Evolutionary conservation across 1,284 basidiomycete species (phyloP), one percentile per base, ranked within the genome.

Genomic region (Amylostereum chailletii): DNA sequence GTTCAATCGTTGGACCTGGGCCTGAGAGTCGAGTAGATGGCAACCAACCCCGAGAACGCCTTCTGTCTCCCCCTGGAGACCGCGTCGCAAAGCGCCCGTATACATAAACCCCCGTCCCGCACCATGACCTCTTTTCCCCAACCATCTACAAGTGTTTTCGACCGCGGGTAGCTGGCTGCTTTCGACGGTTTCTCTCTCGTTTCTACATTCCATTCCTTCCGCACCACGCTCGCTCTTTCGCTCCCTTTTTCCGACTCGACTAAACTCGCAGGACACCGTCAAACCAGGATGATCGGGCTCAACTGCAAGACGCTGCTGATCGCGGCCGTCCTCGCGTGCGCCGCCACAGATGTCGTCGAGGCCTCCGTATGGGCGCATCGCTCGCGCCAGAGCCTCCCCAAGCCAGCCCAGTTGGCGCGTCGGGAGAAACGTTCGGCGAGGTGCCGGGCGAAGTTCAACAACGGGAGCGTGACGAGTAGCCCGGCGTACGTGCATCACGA

Each of bases 221-320:
- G 38, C 44, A 51, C 42, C 45, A 46, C 41, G 48, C 46, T 45
- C 37, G 48, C 37, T 46, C 51, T 41, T 9, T 33, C 49, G 39
- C 51, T 57, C 49, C 36, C 34, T 46, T 42, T 34, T 47, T 50
- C 34, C 45, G 56, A 49, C 44, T 42, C 56, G 53, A 54, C 59
- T 54, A 52, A 49, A 11, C 51, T 53, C 53, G 54, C 49, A 47
- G 43, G 53, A 53, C 55, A 50, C 50, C 50, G 58, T 50, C 50
- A 48, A 44, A 38, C 52, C 48, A 55, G 47, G 48, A 78, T 79
- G 76, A 60, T 67, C 57, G 71, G 63, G 55, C 60, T 75, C 47
- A 51, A 19, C 19, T 19, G 19, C 19, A 19, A 19, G 19, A 19
- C 62, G 50, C 58, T 62, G 32, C 58, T 76, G 47, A 46, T 73